Base-by-base conservation (phyloP, 805 yeast genomes). In the Cyberlindnera veronae region DNA sequence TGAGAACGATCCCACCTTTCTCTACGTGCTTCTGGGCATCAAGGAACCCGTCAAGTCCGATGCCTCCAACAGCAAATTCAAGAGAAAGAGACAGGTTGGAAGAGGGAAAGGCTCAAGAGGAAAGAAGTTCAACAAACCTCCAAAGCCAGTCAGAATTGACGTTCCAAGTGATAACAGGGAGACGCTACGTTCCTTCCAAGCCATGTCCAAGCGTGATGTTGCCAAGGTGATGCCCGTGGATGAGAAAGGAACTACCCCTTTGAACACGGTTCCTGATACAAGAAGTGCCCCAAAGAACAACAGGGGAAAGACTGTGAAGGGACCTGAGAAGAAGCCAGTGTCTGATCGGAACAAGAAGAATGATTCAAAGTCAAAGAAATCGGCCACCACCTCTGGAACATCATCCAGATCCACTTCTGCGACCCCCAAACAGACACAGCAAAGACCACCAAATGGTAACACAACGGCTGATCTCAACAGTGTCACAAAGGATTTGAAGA, bases 1-100 rank as follows among this genome's bases (percentile, higher is more conserved):
- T 38, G 81, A 77, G 49, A 55, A 62, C 21, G 70, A 69, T 40
- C 77, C 72, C 12, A 63, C 53, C 16, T 77, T 77, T 44, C 55
- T 77, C 15, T 70, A 63, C 35, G 68, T 62, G 12, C 60, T 72
- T 20, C 57, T 78, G 22, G 79, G 79, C 0, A 64, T 77, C 29
- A 72, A 69, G 46, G 81, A 66, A 34, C 46, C 39, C 28, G 42
- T 38, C 20, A 50, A 51, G 36, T 15, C 47, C 9, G 46, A 13
- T 6, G 28, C 38, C 22, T 6, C 46, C 7, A 23, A 22, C 29
- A 39, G 32, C 24, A 44, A 39, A 30, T 34, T 44, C 21, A 46
- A 36, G 16, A 55, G 63, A 44, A 59, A 51, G 41, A 62, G 71
- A 40, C 64, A 67, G 36, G 49, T 55, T 22, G 68, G 72, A 6